These are phyloP conservation scores for Apiotrichum siamense DNA, from an alignment of 1,284 basidiomycete species.

Conservation along the genomic window DNA sequence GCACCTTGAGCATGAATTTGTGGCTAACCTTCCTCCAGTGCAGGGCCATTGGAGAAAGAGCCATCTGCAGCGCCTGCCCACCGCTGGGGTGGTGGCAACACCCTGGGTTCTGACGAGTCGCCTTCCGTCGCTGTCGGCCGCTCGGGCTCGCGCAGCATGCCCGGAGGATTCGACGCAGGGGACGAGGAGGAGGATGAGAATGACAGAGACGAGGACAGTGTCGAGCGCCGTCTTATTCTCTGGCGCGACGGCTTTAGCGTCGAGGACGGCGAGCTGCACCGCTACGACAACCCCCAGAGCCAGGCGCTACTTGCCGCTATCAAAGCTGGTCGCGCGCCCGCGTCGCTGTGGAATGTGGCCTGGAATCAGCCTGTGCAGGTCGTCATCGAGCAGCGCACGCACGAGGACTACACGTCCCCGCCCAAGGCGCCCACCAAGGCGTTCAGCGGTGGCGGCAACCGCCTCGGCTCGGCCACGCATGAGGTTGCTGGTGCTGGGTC, in stretches of 20 bases:
- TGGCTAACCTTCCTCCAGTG: constrained; percentile 17
- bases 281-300: constrained; percentile 77
- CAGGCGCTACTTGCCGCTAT: constrained; percentile 71
- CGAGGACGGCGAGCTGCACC: constrained; percentile 79
- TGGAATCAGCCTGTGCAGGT: constrained; percentile 82
- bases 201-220: constrained; percentile 54
- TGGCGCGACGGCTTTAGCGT: constrained; percentile 94
- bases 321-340: constrained; percentile 74
- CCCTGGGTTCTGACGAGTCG: constrained; percentile 75
- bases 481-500: constrained; percentile 6
- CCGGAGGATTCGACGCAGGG: constrained; percentile 8
- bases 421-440: constrained; percentile 50
- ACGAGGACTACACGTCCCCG: constrained; percentile 63
- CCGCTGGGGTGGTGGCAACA: constrained; percentile 56
- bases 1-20: background rate
- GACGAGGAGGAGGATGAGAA: constrained; percentile 25
- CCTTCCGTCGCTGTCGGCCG: constrained; percentile 51
- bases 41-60: constrained; percentile 5
- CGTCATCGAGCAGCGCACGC: constrained; percentile 65
- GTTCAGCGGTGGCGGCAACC: constrained; percentile 72
- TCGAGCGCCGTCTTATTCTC: constrained; percentile 75
- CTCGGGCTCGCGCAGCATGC: constrained; percentile 2
- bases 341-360: constrained; percentile 67
- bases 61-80: constrained; percentile 10
- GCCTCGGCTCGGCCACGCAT: constrained; percentile 57